Conservation (phyloP, 345 rosid species). For the Acer negundo region DNA sequence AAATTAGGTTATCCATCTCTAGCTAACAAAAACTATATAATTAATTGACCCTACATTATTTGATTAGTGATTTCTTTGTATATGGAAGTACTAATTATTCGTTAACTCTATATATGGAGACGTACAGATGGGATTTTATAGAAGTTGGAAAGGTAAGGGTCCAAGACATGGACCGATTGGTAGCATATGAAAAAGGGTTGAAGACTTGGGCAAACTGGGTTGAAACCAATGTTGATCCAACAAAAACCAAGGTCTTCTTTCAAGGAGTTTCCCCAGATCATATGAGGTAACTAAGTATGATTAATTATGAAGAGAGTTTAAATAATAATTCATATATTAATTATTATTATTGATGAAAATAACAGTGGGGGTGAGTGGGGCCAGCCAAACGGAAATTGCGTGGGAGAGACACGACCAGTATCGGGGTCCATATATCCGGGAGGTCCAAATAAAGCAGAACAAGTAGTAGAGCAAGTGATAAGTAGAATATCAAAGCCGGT, state of each 20-base stretch:
- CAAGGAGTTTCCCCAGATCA: slow-evolving; percentile 82
- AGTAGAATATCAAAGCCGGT: slow-evolving; percentile 36
- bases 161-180: slow-evolving; percentile 58
- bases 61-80: no score
- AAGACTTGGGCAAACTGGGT: slow-evolving; percentile 78
- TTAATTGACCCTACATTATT: no score
- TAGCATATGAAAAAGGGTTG: slow-evolving; percentile 62
- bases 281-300: slow-evolving; percentile 27
- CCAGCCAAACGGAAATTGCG: slow-evolving; percentile 39
- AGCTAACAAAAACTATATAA: no score
- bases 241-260: slow-evolving; percentile 57
- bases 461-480: slow-evolving; percentile 41
- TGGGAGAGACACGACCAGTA: slow-evolving; percentile 42
- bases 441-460: slow-evolving; percentile 50
- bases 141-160: slow-evolving; percentile 29
- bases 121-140: slow-evolving; percentile 62
- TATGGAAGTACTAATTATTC: no score
- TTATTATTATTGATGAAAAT: neutral
- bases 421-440: slow-evolving; percentile 37
- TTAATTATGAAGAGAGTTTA: neutral
- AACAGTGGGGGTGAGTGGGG: slow-evolving; percentile 67
- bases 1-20: no score
- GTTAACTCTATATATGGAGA: no score
- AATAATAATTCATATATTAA: no score
- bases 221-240: slow-evolving; percentile 41